A percentile compares a stretch with the other conserved stretches of the same genome.
phyloP scores from a whole-genome alignment of 2,329 filamentous ascomycete species.

The Trichoderma polysporum region DNA sequence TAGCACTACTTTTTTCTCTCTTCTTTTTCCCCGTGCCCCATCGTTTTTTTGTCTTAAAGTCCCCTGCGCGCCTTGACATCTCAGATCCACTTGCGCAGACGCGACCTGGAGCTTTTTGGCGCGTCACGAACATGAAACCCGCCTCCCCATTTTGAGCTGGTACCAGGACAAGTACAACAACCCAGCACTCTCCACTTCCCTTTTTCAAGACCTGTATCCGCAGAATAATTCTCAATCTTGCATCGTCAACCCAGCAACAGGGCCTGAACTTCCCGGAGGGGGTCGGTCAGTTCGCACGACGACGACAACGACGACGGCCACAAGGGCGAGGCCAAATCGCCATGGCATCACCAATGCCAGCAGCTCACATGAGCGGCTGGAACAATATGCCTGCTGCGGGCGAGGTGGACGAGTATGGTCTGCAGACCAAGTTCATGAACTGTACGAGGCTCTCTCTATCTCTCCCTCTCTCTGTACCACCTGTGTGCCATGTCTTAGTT shows the following conservation, averaged over 20 bases:
- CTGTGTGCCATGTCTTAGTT: neutral
- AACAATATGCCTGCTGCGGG: constrained; percentile 33
- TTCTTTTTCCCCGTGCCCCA: neutral
- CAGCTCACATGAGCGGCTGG: constrained; percentile 35
- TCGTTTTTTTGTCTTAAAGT: neutral
- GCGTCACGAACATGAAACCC: constrained; percentile 43
- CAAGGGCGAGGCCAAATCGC: constrained; percentile 23
- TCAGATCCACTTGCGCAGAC: constrained; percentile 28
- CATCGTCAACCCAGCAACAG: constrained; percentile 18
- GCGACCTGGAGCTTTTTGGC: constrained; percentile 34
- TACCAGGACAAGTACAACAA: constrained; percentile 5
- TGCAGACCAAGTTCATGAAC: constrained; percentile 64
- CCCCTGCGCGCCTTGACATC: constrained; percentile 10
- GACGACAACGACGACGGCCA: neutral
- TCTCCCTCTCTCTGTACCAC: neutral
- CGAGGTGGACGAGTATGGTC: constrained; percentile 46
- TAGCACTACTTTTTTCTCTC: neutral
- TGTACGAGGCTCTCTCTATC: constrained; percentile 48
- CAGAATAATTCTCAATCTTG: neutral
- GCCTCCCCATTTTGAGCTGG: constrained; percentile 36
- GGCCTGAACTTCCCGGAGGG: neutral
- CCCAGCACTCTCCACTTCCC: constrained; percentile 20
- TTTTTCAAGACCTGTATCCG: neutral
- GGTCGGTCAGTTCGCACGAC: constrained; percentile 1
- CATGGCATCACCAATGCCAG: constrained; percentile 44